phyloP scores from a whole-genome alignment of 495 filamentous ascomycete species.

The Aspergillus mulundensis region DNA sequence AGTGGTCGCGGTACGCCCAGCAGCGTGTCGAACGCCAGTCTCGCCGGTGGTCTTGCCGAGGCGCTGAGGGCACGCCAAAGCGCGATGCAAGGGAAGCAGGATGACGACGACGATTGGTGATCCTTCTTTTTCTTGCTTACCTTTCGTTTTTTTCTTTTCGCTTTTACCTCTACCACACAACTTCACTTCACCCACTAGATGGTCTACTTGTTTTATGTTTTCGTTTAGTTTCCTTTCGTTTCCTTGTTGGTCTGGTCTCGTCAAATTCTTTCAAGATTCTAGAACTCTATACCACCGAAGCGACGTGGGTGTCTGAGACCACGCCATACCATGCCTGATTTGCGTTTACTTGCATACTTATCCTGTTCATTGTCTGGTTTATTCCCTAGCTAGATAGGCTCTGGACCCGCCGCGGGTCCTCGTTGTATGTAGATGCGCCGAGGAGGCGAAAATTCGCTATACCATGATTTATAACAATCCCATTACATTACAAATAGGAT shows the following conservation, averaged over 20 bases:
- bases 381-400: too few relatives aligned
- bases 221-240: background rate
- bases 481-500: too few relatives aligned
- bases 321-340: slow-evolving; percentile 2
- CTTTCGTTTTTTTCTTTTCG: slow-evolving; percentile 18
- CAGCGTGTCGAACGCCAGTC: slow-evolving; percentile 61
- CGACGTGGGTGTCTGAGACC: background rate
- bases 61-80: slow-evolving; percentile 70
- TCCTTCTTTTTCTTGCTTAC: slow-evolving; percentile 26
- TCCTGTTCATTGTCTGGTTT: background rate
- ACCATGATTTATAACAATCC: too few relatives aligned
- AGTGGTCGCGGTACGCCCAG: slow-evolving; percentile 66
- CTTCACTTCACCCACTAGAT: slow-evolving; percentile 12
- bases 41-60: slow-evolving; percentile 83
- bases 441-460: background rate
- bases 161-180: slow-evolving; percentile 3
- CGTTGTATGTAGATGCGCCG: background rate
- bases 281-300: slow-evolving; percentile 2
- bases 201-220: slow-evolving; percentile 1
- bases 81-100: slow-evolving; percentile 59
- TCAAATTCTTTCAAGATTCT: background rate
- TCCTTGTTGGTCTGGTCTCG: background rate
- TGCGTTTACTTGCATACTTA: background rate
- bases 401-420: background rate
- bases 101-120: slow-evolving; percentile 69